Base-by-base conservation (phyloP, 1,139 yeast species). In the Pichia sp. region DNA sequence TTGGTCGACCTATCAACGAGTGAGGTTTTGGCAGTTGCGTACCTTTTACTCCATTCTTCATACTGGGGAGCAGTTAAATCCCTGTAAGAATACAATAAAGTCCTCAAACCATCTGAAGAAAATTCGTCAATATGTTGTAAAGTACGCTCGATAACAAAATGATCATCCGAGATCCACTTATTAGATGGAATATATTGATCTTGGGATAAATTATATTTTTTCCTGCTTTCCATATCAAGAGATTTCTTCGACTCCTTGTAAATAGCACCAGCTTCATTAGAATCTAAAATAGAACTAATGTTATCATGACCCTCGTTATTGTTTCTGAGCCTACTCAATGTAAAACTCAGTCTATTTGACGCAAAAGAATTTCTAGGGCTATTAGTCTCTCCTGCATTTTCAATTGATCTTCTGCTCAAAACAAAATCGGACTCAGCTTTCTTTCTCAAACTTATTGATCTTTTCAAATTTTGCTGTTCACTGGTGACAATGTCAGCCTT, bases 51-150 rank as follows among this genome's bases (percentile, higher is more conserved):
- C 96, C 98, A 93, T 4, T 64, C 64, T 5, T 76, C 77, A 66
- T 87, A 92, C 50, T 81, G 87, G 0, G 71, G 68, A 34, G 74
- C 71, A 49, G 79, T 79, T 43, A 95, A 63, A 85, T 93, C 88
- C 62, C 81, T 82, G 70, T 81, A 90, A 1, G 90, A 85, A 68
- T 90, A 95, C 60, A 95, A 70, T 59, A 93, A 77, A 0, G 99
- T 95, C 66, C 99, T 80, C 57, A 93, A 75, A 1, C 99, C 99
- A 61, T 93, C 98, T 0, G 95, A 86, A 0, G 98, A 90, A 67
- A 92, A 93, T 57, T 89, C 96, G 62, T 93, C 98, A 55, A 95
- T 80, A 62, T 95, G 97, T 63, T 89, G 88, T 56, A 93, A 74
- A 0, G 98, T 93, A 60, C 82, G 84, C 66, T 92, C 97, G 55